Percentiles rank a stretch among this genome's conserved stretches.
These are phyloP conservation scores for Nissolia schottii DNA, from an alignment of 306 rosid species.

Conservation along the genomic window DNA sequence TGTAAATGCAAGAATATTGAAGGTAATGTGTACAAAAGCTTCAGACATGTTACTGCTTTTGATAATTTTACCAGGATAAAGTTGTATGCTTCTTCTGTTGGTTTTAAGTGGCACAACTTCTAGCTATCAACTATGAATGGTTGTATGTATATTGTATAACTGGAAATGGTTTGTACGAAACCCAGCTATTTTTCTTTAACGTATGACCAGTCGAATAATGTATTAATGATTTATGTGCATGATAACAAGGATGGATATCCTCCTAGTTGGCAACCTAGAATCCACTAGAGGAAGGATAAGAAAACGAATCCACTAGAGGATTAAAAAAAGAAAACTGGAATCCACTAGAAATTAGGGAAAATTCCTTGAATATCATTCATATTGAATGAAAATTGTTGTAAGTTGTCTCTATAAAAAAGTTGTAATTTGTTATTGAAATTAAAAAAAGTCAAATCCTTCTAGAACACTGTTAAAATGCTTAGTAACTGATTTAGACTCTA, in stretches of 20 bases:
- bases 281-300: neutral
- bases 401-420: too few species aligned
- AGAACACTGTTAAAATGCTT: neutral
- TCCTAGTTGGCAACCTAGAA: neutral
- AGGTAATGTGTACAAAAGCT: conserved; percentile 45
- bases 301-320: neutral
- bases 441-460: neutral
- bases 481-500: neutral
- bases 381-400: neutral
- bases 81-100: neutral
- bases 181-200: neutral
- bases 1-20: conserved; percentile 71
- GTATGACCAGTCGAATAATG: neutral
- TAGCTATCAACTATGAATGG: neutral
- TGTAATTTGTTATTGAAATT: too few species aligned
- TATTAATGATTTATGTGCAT: neutral
- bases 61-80: neutral
- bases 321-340: neutral
- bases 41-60: conserved; percentile 4
- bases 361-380: neutral
- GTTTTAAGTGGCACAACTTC: neutral
- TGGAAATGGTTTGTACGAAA: neutral
- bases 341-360: neutral
- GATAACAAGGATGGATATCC: neutral
- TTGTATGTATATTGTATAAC: neutral